These are phyloP conservation scores for Angomonas deanei DNA, from an alignment of 208 protist species.

Conservation along the genomic window DNA sequence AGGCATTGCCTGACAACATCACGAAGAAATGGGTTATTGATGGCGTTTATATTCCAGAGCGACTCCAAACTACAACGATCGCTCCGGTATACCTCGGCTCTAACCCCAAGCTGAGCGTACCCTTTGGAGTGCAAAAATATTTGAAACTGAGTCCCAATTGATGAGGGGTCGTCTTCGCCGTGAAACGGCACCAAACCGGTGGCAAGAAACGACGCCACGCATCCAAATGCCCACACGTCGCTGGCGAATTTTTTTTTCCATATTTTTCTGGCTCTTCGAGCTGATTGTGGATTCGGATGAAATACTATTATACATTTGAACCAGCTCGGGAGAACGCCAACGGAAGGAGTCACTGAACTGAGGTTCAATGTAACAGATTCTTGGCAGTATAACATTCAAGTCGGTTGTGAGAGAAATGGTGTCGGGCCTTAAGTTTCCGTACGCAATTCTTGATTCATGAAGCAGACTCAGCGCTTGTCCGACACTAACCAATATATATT, in stretches of 20 bases:
- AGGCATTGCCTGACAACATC: not conserved
- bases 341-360: slow-evolving; percentile 8
- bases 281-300: not conserved
- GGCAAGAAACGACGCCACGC: slow-evolving; percentile 17
- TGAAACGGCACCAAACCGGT: slow-evolving; percentile 14
- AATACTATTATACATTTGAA: slow-evolving; percentile 5
- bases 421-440: slow-evolving; percentile 19
- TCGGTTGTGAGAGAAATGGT: slow-evolving; percentile 20
- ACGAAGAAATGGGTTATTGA: not conserved
- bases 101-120: not conserved
- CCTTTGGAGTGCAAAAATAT: not conserved
- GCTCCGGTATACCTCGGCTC: not conserved
- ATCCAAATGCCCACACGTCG: slow-evolving; percentile 37
- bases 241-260: not conserved
- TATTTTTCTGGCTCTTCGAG: not conserved
- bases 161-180: slow-evolving; percentile 6
- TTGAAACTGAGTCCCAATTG: not conserved
- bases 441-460: slow-evolving; percentile 16
- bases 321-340: slow-evolving; percentile 21
- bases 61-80: not conserved
- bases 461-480: slow-evolving; percentile 10
- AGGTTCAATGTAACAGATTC: slow-evolving; percentile 1
- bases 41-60: not conserved
- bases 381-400: slow-evolving; percentile 12
- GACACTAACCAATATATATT: slow-evolving; percentile 15